Evolutionary conservation across 2,329 filamentous ascomycete species (phyloP).

Genomic region (Pezizomycotina sp.): DNA sequence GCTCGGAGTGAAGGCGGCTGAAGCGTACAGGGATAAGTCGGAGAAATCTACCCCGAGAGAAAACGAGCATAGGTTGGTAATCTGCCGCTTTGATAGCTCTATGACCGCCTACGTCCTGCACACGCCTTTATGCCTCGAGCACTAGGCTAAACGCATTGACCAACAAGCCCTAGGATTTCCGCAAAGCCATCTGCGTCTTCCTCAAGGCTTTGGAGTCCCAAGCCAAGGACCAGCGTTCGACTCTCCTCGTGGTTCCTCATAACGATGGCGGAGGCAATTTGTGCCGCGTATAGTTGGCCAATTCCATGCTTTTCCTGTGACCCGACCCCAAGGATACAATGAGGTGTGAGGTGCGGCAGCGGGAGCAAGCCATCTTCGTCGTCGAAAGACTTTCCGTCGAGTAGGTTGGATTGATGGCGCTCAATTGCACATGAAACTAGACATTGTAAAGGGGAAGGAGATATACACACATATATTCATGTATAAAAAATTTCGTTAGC

Average conservation of each 20-base stretch:
- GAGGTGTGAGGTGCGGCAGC: conserved; percentile 66
- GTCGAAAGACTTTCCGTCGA: conserved; percentile 34
- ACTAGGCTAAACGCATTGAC: conserved; percentile 36
- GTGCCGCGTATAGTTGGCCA: conserved; percentile 75
- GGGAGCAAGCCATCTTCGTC: conserved; percentile 49
- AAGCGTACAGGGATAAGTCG: too few species aligned
- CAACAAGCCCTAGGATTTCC: conserved; percentile 44
- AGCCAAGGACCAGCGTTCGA: conserved; percentile 41
- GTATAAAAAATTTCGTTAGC: background rate
- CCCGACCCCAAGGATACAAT: conserved; percentile 70
- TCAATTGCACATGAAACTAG: conserved; percentile 63
- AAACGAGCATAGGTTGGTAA: too few species aligned
- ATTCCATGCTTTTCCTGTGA: conserved; percentile 62
- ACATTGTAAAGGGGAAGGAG: conserved; percentile 21
- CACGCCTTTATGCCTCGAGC: too few species aligned
- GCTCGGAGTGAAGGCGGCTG: too few species aligned
- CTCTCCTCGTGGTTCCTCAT: conserved; percentile 49
- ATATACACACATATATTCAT: background rate
- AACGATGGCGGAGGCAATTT: conserved; percentile 66
- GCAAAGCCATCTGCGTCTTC: conserved; percentile 15
- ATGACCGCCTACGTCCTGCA: too few species aligned
- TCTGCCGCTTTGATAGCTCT: too few species aligned
- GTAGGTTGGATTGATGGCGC: conserved; percentile 46
- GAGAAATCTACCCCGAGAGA: too few species aligned
- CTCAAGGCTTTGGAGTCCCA: conserved; percentile 37